phyloP scores from a whole-genome alignment of 2,329 filamentous ascomycete species.

The Ascocoryne sarcoides region DNA sequence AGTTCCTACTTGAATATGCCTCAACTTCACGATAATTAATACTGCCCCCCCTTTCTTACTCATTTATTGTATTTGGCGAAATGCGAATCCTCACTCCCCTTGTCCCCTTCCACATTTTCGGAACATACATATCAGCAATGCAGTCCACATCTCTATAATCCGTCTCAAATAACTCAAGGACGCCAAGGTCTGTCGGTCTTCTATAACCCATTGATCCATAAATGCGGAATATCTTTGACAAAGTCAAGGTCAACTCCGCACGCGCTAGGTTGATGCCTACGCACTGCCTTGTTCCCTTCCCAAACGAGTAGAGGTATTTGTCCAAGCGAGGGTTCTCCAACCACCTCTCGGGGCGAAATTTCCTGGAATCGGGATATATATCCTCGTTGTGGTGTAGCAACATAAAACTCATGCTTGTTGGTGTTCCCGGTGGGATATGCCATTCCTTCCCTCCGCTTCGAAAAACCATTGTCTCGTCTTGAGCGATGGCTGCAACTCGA shows the following conservation, averaged over 20 bases:
- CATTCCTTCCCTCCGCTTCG: constrained; percentile 3
- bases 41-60: no score
- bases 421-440: constrained; percentile 7
- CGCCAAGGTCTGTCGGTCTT: constrained; percentile 2
- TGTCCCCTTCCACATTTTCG: constrained; percentile 5
- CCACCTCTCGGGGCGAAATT: constrained; percentile 9
- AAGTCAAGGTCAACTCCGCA: constrained; percentile 7
- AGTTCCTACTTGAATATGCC: no score
- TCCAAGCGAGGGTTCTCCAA: constrained; percentile 1
- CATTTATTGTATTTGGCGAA: no score
- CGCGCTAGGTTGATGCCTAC: constrained; percentile 8
- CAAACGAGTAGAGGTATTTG: constrained; percentile 5
- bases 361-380: constrained; percentile 7
- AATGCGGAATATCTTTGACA: constrained; percentile 10
- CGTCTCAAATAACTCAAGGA: constrained; percentile 24
- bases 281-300: constrained; percentile 7
- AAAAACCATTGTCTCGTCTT: constrained; percentile 13
- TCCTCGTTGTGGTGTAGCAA: constrained; percentile 7
- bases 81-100: constrained; percentile 7
- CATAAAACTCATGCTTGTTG: constrained; percentile 3
- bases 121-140: constrained; percentile 8
- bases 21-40: no score
- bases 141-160: constrained; percentile 15
- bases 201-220: constrained; percentile 8
- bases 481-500: constrained; percentile 9